These are phyloP conservation scores for Solanum habrochaites DNA, from an alignment of 257 asterid species.

Conservation along the genomic window DNA sequence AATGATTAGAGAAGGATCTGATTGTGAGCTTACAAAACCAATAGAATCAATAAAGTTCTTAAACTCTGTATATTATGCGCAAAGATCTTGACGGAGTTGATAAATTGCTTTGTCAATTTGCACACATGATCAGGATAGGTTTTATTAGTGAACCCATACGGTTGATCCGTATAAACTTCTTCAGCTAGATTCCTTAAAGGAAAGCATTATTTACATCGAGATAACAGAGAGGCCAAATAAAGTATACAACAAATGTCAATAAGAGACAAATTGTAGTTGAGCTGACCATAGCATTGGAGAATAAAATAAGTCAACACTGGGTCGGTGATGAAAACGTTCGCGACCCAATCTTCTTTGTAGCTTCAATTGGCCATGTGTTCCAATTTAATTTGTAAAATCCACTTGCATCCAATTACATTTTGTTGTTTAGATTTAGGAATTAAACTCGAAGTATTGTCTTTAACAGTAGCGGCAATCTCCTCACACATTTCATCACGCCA, in stretches of 20 bases:
- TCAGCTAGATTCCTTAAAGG: not conserved
- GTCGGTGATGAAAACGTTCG: not conserved
- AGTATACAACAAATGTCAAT: not conserved
- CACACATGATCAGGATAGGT: not conserved
- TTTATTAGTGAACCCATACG: not conserved
- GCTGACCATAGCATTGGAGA: not conserved
- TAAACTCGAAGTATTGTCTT: not conserved
- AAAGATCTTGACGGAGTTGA: not conserved
- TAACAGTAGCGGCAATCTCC: not conserved
- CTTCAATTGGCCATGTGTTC: not conserved
- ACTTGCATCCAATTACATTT: not conserved
- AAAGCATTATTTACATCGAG: not conserved
- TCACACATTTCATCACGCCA: not conserved
- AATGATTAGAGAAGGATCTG: not conserved
- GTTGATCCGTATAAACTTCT: not conserved
- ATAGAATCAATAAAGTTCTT: too few relatives aligned
- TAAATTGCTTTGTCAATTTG: too few relatives aligned
- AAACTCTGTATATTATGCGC: not conserved
- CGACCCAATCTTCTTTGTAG: not conserved
- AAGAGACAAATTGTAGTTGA: too few relatives aligned
- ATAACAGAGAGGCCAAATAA: not conserved
- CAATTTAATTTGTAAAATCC: not conserved
- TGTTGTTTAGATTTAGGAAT: not conserved
- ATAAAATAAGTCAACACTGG: not conserved
- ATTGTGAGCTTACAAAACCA: not conserved